A percentile compares a stretch with the other conserved stretches of the same genome.
phyloP scores from a whole-genome alignment of 495 filamentous ascomycete genomes.

The Aspergillus sparsus region DNA sequence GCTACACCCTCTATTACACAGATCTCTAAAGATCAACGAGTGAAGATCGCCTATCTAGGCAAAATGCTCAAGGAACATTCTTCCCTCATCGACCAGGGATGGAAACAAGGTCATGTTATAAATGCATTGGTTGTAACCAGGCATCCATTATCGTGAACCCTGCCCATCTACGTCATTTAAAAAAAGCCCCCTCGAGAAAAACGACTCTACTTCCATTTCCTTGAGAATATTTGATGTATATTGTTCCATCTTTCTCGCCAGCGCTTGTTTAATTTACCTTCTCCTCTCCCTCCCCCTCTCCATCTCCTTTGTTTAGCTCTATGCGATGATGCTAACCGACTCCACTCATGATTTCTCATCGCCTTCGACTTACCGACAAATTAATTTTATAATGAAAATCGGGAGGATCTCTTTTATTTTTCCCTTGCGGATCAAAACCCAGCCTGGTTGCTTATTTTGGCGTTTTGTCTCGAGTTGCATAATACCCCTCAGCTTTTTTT shows the following conservation, averaged over 20 bases:
- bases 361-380: too few relatives aligned
- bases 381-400: too few relatives aligned
- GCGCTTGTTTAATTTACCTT: not conserved
- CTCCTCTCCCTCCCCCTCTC: constrained; percentile 4
- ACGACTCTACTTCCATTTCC: not conserved
- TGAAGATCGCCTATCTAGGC: constrained; percentile 78
- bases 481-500: constrained; percentile 37
- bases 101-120: constrained; percentile 72
- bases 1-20: constrained; percentile 14
- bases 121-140: constrained; percentile 72
- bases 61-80: constrained; percentile 69
- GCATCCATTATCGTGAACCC: constrained; percentile 22
- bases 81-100: constrained; percentile 67
- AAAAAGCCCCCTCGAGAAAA: not conserved
- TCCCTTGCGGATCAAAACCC: not conserved
- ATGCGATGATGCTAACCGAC: too few relatives aligned
- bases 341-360: too few relatives aligned
- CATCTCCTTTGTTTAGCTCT: not conserved
- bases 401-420: not conserved
- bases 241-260: too few relatives aligned
- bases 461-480: constrained; percentile 34
- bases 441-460: constrained; percentile 13
- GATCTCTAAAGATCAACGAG: constrained; percentile 53
- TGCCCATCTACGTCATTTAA: not conserved
- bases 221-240: too few relatives aligned